These are phyloP conservation scores for Blastocladiella emersonii DNA, from an alignment of 371 early-diverging fungal species.

Conservation along the genomic window DNA sequence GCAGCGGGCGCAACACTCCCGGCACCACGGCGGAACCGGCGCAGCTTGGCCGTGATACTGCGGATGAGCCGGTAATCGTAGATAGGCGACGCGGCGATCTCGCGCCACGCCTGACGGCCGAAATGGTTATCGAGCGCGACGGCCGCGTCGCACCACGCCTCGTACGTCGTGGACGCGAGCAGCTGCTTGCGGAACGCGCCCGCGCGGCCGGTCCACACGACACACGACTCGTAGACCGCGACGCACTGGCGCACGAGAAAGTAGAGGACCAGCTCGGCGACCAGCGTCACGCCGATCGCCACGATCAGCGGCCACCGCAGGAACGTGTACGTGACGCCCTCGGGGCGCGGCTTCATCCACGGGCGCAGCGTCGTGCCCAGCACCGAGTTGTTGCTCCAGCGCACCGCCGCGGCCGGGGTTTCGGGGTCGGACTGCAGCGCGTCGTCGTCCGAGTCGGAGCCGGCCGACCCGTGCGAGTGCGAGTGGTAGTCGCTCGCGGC, in stretches of 20 bases:
- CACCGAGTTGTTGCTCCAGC: too few species aligned
- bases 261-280: slow-evolving; percentile 52
- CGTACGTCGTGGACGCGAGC: slow-evolving; percentile 36
- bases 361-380: too few species aligned
- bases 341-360: slow-evolving; percentile 15
- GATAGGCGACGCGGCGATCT: slow-evolving; percentile 38
- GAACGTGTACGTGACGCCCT: slow-evolving; percentile 30
- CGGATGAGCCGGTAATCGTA: slow-evolving; percentile 55
- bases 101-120: slow-evolving; percentile 57
- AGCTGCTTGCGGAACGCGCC: slow-evolving; percentile 31
- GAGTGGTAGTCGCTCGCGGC: too few species aligned
- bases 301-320: slow-evolving; percentile 48
- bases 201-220: slow-evolving; percentile 39
- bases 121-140: slow-evolving; percentile 51
- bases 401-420: too few species aligned
- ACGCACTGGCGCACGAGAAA: slow-evolving; percentile 54
- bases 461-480: too few species aligned
- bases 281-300: slow-evolving; percentile 37
- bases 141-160: slow-evolving; percentile 58
- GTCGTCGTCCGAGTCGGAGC: too few species aligned
- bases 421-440: too few species aligned
- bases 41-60: slow-evolving; percentile 39
- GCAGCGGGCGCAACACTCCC: slow-evolving; percentile 6
- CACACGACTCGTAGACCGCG: slow-evolving; percentile 34
- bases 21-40: slow-evolving; percentile 5